These are phyloP conservation scores for Phytophthora sojae DNA, from an alignment of 352 stramenopile species.

Conservation along the genomic window DNA sequence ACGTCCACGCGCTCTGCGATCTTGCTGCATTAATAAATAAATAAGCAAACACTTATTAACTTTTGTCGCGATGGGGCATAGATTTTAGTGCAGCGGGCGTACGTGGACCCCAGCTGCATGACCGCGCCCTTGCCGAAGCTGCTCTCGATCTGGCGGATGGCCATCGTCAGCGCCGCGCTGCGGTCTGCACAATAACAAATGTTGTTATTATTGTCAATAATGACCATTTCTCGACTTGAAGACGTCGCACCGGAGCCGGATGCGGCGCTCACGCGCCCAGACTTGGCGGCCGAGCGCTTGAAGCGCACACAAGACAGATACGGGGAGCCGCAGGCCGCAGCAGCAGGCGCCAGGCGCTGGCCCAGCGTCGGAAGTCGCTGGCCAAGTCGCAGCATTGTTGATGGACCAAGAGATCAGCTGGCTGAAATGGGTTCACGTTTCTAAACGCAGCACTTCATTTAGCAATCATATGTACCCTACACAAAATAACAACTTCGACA, in stretches of 20 bases:
- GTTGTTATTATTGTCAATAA: background rate
- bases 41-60: conserved; percentile 4
- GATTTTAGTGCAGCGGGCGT: conserved; percentile 5
- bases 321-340: conserved; percentile 7
- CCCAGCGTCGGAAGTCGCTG: conserved; percentile 20
- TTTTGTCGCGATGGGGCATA: conserved; percentile 8
- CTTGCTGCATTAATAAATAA: conserved; percentile 48
- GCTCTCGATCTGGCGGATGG: conserved; percentile 96
- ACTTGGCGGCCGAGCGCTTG: conserved; percentile 48
- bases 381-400: conserved; percentile 33
- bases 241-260: conserved; percentile 23
- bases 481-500: too few species aligned
- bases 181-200: conserved; percentile 52
- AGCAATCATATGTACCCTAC: background rate
- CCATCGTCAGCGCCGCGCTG: conserved; percentile 92
- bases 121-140: conserved; percentile 97
- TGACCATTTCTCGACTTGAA: background rate
- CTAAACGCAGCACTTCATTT: background rate
- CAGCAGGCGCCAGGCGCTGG: conserved; percentile 8
- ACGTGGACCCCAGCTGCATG: conserved; percentile 95
- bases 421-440: conserved; percentile 15
- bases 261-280: conserved; percentile 20
- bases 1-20: conserved; percentile 92
- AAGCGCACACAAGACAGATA: conserved; percentile 33
- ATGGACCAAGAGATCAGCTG: background rate